Evolutionary conservation across 768 basidiomycete species (phyloP), one percentile per base, ranked within the genome.

Genomic region (Pleurotus eryngii): DNA sequence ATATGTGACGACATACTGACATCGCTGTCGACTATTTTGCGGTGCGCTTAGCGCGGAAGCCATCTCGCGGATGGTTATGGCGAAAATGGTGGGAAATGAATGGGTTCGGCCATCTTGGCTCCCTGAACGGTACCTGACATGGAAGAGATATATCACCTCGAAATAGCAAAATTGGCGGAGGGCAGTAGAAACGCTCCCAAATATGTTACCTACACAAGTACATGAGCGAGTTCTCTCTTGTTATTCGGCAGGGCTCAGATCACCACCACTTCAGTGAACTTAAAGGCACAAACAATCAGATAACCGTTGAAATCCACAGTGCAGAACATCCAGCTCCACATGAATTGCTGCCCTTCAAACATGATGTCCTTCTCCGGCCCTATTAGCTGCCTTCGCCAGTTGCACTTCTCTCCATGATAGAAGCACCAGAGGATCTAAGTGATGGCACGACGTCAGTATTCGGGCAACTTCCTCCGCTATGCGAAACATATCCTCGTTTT

Each of bases 91-190:
- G 9, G 59, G 59, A 35, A 50, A 60, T 46, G 27, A 26, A 20
- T 60, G 59, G 59, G 37, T 15, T 18, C 46, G 26, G 14, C 59
- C 59, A 12, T 18, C 24, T 4, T 60, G 59, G 59, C 38, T 56
- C 27, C 59, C 59, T 20, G 48, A 51, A 26, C 47, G 56, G 18
- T 60, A 51, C 20, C 35, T 60, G 20, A 59, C 58, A 3, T 55
- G 58, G 49, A 58, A 45, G 24, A 58, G 57, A 37, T 30, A 40
- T 35, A 35, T 35, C 30, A 35, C 30, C 30, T 35, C 30, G 30
- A 35, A 35, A 35, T 35, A 35, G 30, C 30, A 35, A 35, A 35
- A 5, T 35, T 35, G 30, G 8, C 9, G 30, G 30, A 35, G 30
- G 30, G 30, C 30, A 35, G 30, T 35, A 35, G 8, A 3, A 35